These are phyloP conservation scores for Cytospora piceicola DNA, from an alignment of 2,329 filamentous ascomycete species.

Conservation along the genomic window DNA sequence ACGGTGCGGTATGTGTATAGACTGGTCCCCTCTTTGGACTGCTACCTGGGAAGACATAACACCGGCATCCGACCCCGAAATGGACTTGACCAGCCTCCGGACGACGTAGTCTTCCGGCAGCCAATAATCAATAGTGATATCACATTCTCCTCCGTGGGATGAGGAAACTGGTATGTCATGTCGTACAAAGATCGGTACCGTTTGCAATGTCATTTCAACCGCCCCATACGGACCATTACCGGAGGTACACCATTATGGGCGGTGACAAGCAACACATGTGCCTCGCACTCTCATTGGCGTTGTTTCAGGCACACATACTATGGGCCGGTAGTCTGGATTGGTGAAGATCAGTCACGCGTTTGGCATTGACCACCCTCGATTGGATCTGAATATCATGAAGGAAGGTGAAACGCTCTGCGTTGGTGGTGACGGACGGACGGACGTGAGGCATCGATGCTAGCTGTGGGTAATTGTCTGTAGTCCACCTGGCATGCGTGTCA, in stretches of 20 bases:
- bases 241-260: neutral
- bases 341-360: constrained; percentile 9
- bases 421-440: neutral
- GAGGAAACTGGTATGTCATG: too few relatives aligned
- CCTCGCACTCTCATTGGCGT: constrained; percentile 10
- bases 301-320: constrained; percentile 11
- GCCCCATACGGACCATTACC: neutral
- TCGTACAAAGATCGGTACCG: neutral
- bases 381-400: neutral
- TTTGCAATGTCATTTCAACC: neutral
- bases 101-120: neutral
- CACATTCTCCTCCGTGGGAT: neutral
- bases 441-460: too few relatives aligned
- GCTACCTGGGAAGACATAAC: neutral
- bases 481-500: too few relatives aligned
- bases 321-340: constrained; percentile 7
- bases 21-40: neutral
- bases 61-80: neutral
- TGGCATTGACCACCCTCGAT: neutral
- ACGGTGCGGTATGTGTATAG: neutral
- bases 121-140: neutral
- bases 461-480: too few relatives aligned
- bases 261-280: constrained; percentile 3
- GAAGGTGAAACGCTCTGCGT: neutral
- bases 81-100: neutral